These are phyloP conservation scores for Odonthalia washingtoniensis DNA, from an alignment of 31 red algal species.

Conservation along the genomic window DNA sequence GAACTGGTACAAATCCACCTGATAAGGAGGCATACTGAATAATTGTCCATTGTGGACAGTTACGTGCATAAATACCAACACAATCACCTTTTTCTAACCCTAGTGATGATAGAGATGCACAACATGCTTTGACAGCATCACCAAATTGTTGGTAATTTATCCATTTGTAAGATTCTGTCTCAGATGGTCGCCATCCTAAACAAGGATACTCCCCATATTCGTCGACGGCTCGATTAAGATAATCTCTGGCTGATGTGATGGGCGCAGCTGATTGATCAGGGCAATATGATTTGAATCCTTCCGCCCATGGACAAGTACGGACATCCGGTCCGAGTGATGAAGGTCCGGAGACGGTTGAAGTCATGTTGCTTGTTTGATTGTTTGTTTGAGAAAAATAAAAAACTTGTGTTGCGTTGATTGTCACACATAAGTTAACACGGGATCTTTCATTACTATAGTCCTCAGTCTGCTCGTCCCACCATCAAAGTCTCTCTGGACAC, in stretches of 20 bases:
- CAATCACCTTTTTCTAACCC: constrained; percentile 79
- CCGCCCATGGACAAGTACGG: constrained; percentile 45
- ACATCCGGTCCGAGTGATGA: constrained; percentile 1
- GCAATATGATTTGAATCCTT: constrained; percentile 5
- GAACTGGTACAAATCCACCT: constrained; percentile 83
- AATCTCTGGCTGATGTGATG: constrained; percentile 2
- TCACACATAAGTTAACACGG: too few species aligned
- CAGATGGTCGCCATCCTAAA: constrained; percentile 55
- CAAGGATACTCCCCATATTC: constrained; percentile 35
- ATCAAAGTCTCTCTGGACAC: too few species aligned
- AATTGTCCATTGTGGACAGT: constrained; percentile 87
- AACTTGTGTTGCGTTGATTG: too few species aligned
- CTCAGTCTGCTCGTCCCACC: too few species aligned
- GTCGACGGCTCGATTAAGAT: constrained; percentile 39
- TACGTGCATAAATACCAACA: constrained; percentile 88
- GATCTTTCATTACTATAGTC: too few species aligned
- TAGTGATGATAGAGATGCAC: constrained; percentile 44
- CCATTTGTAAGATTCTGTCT: constrained; percentile 52
- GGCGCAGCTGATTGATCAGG: constrained; percentile 2
- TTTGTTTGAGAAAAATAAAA: too few species aligned
- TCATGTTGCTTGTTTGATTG: too few species aligned
- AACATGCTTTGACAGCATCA: constrained; percentile 14
- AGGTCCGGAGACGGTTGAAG: constrained; percentile 33
- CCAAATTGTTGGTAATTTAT: constrained; percentile 63
- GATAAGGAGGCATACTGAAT: constrained; percentile 72